Conservation (phyloP, 2,329 filamentous ascomycete genomes). For the Calonectria pseudoreteaudii region DNA sequence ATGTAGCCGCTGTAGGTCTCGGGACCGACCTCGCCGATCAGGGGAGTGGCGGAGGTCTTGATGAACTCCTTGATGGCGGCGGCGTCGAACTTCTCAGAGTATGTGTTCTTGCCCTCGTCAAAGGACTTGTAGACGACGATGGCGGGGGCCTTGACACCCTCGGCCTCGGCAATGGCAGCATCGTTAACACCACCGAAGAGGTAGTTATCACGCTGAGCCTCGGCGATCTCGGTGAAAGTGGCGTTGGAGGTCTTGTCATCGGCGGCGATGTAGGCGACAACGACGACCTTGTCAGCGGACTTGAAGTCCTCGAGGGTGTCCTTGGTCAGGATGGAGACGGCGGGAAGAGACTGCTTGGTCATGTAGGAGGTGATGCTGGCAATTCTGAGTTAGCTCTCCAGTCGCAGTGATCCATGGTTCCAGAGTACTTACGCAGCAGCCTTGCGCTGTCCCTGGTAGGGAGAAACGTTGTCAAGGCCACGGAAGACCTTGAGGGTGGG, state of each 20-base stretch:
- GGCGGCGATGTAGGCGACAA: conserved; percentile 87
- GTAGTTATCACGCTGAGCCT: conserved; percentile 87
- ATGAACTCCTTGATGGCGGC: conserved; percentile 86
- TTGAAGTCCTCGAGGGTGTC: conserved; percentile 96
- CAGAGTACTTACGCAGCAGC: conserved; percentile 71
- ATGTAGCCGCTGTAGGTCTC: conserved; percentile 98
- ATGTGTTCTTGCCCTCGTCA: conserved; percentile 93
- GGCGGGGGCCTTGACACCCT: conserved; percentile 87
- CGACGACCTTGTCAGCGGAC: conserved; percentile 94
- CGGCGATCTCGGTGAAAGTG: conserved; percentile 80
- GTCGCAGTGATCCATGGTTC: background rate
- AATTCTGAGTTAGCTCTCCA: conserved; percentile 33
- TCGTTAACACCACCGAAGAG: conserved; percentile 93
- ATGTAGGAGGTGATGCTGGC: conserved; percentile 83
- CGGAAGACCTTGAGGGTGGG: conserved; percentile 99
- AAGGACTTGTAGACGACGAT: conserved; percentile 98
- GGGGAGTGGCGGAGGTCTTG: conserved; percentile 85
- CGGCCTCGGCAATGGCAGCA: conserved; percentile 84
- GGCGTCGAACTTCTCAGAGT: conserved; percentile 81
- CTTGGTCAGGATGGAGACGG: conserved; percentile 85
- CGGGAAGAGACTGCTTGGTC: conserved; percentile 96
- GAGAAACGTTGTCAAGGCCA: conserved; percentile 81
- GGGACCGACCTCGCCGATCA: conserved; percentile 95
- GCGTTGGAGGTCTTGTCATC: conserved; percentile 88
- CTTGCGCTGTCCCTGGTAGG: conserved; percentile 92